These are phyloP conservation scores for Herpetomonas samuelpessoai DNA, from an alignment of 208 protist genomes.

Conservation along the genomic window DNA sequence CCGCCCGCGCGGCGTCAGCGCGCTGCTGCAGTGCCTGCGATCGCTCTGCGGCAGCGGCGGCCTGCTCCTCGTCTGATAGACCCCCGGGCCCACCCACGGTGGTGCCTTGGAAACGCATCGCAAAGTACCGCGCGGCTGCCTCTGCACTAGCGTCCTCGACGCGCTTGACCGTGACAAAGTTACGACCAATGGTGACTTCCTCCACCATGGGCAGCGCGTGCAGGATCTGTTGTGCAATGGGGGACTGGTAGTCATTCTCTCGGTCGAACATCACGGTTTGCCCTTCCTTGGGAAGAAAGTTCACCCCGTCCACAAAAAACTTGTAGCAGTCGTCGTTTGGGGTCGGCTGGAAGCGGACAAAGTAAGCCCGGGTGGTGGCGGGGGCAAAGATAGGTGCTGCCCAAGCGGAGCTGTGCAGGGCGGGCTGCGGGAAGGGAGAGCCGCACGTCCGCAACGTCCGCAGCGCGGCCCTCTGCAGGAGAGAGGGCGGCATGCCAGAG, in stretches of 20 bases:
- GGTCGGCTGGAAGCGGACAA: constrained; percentile 80
- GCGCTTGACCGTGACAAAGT: constrained; percentile 81
- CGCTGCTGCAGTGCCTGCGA: constrained; percentile 57
- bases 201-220: constrained; percentile 81
- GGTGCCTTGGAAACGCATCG: constrained; percentile 42
- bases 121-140: constrained; percentile 65
- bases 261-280: constrained; percentile 77
- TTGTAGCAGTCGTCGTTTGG: constrained; percentile 86
- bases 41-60: constrained; percentile 30
- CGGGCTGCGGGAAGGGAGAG: too few species aligned
- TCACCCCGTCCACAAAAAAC: constrained; percentile 69
- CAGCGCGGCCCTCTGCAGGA: too few species aligned
- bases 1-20: constrained; percentile 23
- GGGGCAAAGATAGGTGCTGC: too few species aligned
- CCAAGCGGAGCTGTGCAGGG: too few species aligned
- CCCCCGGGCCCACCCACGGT: background rate
- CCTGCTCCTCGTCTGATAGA: constrained; percentile 13
- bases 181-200: constrained; percentile 75
- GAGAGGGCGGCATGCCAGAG: too few species aligned
- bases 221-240: constrained; percentile 70
- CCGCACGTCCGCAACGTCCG: too few species aligned
- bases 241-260: constrained; percentile 72
- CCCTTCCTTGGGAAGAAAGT: constrained; percentile 46
- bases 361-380: constrained; percentile 35
- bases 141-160: constrained; percentile 55